A percentile compares a stretch with the other conserved stretches of the same genome.
Evolutionary conservation across 768 basidiomycete species (phyloP).

Genomic region (Chalciporus piperatus): DNA sequence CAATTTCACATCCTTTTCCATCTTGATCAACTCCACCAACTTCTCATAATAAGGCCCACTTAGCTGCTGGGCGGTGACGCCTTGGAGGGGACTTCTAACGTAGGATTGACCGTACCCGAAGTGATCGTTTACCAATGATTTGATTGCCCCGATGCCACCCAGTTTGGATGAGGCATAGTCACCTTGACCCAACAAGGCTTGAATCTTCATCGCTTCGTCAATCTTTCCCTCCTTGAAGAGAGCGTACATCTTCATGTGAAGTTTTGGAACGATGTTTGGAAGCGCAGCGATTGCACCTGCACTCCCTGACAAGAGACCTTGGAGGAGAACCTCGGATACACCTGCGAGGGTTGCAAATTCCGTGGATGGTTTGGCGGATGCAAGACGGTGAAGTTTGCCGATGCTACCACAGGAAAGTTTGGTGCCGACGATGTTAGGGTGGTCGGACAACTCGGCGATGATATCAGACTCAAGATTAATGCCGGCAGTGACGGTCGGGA

Average conservation of each 20-base stretch:
- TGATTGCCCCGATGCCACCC: conserved; percentile 67
- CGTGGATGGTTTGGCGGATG: conserved; percentile 49
- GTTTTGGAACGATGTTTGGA: conserved; percentile 59
- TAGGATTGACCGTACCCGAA: conserved; percentile 59
- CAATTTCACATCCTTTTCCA: conserved; percentile 37
- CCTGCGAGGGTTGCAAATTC: conserved; percentile 76
- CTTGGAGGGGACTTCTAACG: conserved; percentile 51
- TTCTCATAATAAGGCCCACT: conserved; percentile 38
- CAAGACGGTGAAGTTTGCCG: conserved; percentile 77
- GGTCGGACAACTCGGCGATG: conserved; percentile 62
- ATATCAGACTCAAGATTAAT: conserved; percentile 83
- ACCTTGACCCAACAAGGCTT: conserved; percentile 59
- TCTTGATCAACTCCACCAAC: conserved; percentile 43
- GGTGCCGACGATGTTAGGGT: conserved; percentile 83
- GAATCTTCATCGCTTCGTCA: conserved; percentile 58
- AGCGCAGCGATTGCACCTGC: conserved; percentile 66
- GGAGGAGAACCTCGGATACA: conserved; percentile 64
- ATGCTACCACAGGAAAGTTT: conserved; percentile 86
- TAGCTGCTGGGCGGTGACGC: conserved; percentile 37
- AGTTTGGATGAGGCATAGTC: conserved; percentile 64
- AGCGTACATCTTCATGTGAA: conserved; percentile 49
- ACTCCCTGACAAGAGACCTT: conserved; percentile 59
- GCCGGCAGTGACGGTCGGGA: conserved; percentile 77
- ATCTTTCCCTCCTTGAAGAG: conserved; percentile 52
- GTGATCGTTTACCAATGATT: conserved; percentile 56